Percentiles rank a stretch among this genome's conserved stretches.
These are phyloP conservation scores for Trichoderma asperellum DNA, from an alignment of 2,329 filamentous ascomycete genomes.

Conservation along the genomic window DNA sequence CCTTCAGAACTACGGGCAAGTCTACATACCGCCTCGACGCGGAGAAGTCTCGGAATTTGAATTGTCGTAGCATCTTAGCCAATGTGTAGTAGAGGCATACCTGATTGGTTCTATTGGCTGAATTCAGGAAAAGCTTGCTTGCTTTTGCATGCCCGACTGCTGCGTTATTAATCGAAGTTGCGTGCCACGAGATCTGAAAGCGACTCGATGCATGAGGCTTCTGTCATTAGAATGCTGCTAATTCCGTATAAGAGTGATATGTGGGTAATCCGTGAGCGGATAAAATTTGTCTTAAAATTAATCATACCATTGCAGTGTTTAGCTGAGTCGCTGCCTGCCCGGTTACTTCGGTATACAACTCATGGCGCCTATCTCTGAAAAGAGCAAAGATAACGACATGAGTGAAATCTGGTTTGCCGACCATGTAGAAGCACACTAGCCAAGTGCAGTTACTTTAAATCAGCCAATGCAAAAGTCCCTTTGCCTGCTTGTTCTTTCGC, in stretches of 20 bases:
- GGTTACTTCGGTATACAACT: slow-evolving; percentile 1
- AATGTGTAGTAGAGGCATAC: background rate
- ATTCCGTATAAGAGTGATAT: background rate
- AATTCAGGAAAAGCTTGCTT: background rate
- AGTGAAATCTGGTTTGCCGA: background rate
- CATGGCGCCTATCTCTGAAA: background rate
- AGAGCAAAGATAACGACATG: background rate
- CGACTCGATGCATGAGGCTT: background rate
- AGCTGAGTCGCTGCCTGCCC: background rate
- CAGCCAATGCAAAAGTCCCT: background rate
- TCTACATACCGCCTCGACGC: background rate
- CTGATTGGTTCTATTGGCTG: background rate
- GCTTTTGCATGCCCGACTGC: background rate
- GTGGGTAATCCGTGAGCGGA: background rate
- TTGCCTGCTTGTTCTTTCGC: background rate
- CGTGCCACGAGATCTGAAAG: background rate
- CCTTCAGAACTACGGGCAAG: slow-evolving; percentile 1
- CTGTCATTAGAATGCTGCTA: background rate
- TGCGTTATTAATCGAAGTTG: background rate
- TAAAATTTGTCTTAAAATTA: background rate
- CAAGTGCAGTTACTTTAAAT: background rate
- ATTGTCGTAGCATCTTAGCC: background rate
- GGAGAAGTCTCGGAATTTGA: slow-evolving; percentile 22
- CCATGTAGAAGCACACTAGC: background rate
- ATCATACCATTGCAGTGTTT: background rate